Evolutionary conservation across 495 filamentous ascomycete species (phyloP).

Genomic region (Entonaema liquescens): DNA sequence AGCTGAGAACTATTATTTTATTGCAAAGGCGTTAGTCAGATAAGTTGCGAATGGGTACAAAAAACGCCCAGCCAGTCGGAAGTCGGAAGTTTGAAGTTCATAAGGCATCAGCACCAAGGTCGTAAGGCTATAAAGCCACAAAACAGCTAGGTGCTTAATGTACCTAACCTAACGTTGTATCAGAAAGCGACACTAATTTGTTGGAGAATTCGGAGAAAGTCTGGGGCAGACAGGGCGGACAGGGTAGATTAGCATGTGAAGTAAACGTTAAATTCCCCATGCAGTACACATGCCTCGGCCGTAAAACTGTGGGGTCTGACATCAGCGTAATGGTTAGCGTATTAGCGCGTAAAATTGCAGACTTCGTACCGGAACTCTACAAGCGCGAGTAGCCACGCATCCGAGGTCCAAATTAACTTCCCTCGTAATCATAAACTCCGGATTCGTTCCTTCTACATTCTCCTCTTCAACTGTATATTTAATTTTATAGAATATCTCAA

Average conservation of each 20-base stretch:
- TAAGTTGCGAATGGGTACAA: too few species aligned
- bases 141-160: too few species aligned
- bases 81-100: too few species aligned
- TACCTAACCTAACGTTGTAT: too few species aligned
- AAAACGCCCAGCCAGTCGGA: too few species aligned
- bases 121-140: too few species aligned
- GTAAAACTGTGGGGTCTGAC: slow-evolving; percentile 36
- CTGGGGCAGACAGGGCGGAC: neutral
- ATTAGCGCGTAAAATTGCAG: slow-evolving; percentile 8
- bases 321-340: slow-evolving; percentile 36
- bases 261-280: slow-evolving; percentile 17
- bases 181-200: too few species aligned
- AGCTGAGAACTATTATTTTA: too few species aligned
- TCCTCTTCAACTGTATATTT: slow-evolving; percentile 5
- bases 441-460: slow-evolving; percentile 8
- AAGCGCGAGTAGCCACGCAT: slow-evolving; percentile 27
- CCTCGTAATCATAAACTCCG: slow-evolving; percentile 19
- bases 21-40: too few species aligned
- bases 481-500: slow-evolving; percentile 1
- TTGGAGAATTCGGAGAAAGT: slow-evolving; percentile 15
- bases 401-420: slow-evolving; percentile 34
- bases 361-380: slow-evolving; percentile 24
- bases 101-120: too few species aligned
- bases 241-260: slow-evolving; percentile 32
- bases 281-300: slow-evolving; percentile 38